phyloP scores from a whole-genome alignment of 2,329 filamentous ascomycete genomes.

The Cercospora zeina region DNA sequence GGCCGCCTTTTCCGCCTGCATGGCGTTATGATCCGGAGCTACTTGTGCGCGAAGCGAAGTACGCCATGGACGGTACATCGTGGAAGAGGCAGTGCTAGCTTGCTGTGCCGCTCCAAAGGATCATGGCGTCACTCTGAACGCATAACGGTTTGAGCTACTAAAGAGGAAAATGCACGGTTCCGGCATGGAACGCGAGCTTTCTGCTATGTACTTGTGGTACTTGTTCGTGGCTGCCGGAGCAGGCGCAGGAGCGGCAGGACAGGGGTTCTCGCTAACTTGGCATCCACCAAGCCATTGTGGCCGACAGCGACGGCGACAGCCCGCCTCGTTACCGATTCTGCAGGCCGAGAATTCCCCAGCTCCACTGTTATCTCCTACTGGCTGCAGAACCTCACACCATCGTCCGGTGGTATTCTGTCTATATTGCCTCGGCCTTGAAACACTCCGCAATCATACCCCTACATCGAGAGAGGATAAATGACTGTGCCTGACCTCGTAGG shows the following conservation, averaged over 20 bases:
- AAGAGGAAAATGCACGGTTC: neutral
- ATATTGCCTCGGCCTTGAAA: neutral
- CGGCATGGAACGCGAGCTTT: neutral
- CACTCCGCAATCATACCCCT: neutral
- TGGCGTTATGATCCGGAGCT: neutral
- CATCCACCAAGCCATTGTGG: slow-evolving; percentile 5
- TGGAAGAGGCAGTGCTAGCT: neutral
- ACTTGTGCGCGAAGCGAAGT: neutral
- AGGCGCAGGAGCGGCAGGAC: neutral
- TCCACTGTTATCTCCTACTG: neutral
- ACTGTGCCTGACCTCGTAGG: neutral
- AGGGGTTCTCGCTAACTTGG: neutral
- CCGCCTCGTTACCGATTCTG: no score
- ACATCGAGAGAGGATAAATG: neutral
- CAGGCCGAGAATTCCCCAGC: neutral
- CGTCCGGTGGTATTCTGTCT: neutral
- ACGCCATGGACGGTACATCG: neutral
- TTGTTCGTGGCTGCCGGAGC: neutral
- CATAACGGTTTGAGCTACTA: neutral
- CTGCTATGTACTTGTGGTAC: neutral
- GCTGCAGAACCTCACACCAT: neutral
- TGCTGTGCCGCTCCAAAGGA: neutral
- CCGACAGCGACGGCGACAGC: no score
- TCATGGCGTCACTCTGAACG: neutral
- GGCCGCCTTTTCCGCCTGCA: neutral